These are phyloP conservation scores for Adiantum capillusveneris DNA, from an alignment of 75 land plant genomes.

Conservation along the genomic window DNA sequence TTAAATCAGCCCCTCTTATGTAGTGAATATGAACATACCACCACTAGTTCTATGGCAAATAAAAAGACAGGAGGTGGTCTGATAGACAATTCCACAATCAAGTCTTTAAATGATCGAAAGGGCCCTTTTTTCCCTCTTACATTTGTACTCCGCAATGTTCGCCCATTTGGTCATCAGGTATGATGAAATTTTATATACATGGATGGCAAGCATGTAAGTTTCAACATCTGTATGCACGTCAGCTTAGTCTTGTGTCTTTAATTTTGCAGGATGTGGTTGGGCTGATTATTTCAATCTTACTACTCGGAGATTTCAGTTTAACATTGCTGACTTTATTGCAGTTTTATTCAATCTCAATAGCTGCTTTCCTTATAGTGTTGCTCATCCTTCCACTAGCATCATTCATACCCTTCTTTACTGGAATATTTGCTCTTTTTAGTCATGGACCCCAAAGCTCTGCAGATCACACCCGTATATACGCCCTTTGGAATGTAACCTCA, in stretches of 20 bases:
- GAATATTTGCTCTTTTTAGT: constrained; percentile 92
- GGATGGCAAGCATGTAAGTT: too few relatives aligned
- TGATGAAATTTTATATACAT: too few relatives aligned
- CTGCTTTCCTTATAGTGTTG: constrained; percentile 69
- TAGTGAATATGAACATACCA: constrained; percentile 16
- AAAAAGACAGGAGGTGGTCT: constrained; percentile 61
- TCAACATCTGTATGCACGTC: too few relatives aligned
- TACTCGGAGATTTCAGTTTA: constrained; percentile 88
- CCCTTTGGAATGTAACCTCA: constrained; percentile 89
- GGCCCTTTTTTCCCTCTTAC: constrained; percentile 64
- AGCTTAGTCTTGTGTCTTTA: constrained; percentile 12
- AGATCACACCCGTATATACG: constrained; percentile 87
- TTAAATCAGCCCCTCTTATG: constrained; percentile 9
- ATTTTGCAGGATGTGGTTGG: constrained; percentile 85
- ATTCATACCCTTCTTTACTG: constrained; percentile 85
- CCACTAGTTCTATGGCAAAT: constrained; percentile 23
- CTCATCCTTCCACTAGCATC: constrained; percentile 81
- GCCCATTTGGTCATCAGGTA: constrained; percentile 81
- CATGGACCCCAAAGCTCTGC: constrained; percentile 88
- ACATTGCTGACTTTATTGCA: constrained; percentile 89
- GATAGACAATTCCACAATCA: constrained; percentile 45
- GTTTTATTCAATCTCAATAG: constrained; percentile 76
- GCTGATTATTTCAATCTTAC: constrained; percentile 74
- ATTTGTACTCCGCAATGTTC: constrained; percentile 60
- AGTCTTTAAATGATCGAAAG: constrained; percentile 45